These are phyloP conservation scores for Aspergillaceae sp. DNA, from an alignment of 2,329 filamentous ascomycete species.

Conservation along the genomic window DNA sequence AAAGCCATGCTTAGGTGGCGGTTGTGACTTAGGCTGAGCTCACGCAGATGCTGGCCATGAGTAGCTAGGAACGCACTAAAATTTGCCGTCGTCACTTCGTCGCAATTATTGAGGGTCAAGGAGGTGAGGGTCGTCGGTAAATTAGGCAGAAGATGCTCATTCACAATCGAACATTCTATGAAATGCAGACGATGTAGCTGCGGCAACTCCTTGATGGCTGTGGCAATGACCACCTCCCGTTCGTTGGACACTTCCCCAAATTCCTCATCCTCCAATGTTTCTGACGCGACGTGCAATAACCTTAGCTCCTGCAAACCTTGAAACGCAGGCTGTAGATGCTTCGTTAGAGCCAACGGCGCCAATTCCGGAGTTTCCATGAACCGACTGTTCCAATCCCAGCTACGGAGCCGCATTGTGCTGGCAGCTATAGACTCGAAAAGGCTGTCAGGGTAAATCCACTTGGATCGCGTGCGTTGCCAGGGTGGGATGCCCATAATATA, in stretches of 20 bases:
- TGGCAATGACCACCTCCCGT: constrained; percentile 28
- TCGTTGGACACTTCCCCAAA: constrained; percentile 34
- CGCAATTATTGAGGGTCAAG: constrained; percentile 71
- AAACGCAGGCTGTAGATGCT: constrained; percentile 52
- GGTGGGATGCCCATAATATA: constrained; percentile 24
- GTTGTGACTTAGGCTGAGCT: constrained; percentile 68
- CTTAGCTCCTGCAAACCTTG: constrained; percentile 24
- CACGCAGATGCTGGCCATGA: constrained; percentile 59
- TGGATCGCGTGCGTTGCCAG: constrained; percentile 26
- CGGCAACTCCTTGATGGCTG: constrained; percentile 51
- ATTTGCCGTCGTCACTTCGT: constrained; percentile 60
- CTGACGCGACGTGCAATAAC: constrained; percentile 27
- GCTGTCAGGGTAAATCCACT: constrained; percentile 60
- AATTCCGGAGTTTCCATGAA: constrained; percentile 32
- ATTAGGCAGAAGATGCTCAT: constrained; percentile 56
- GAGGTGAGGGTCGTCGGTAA: constrained; percentile 59
- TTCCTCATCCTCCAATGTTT: constrained; percentile 18
- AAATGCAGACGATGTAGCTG: constrained; percentile 61
- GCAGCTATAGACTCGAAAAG: constrained; percentile 58
- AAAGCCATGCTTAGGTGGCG: constrained; percentile 69
- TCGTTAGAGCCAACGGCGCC: constrained; percentile 42
- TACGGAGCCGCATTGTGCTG: constrained; percentile 37
- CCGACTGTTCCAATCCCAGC: constrained; percentile 50
- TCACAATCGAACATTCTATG: constrained; percentile 65
- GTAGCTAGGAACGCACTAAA: constrained; percentile 57